phyloP scores from a whole-genome alignment of 495 filamentous ascomycete species.

The Aspergillus cavernicola region DNA sequence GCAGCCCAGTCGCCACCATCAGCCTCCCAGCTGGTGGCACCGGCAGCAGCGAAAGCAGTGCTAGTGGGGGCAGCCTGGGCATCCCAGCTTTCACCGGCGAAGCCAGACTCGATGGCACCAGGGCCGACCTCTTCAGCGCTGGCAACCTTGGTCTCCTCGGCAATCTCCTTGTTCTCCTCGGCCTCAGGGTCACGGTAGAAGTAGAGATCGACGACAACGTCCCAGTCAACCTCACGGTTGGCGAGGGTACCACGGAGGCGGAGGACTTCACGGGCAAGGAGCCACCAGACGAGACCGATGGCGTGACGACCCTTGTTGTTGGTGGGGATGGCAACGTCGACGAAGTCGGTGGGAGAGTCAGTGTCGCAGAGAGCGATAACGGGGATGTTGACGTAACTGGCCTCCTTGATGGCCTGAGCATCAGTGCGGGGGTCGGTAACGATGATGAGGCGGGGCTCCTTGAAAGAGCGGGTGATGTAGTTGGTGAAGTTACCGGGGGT shows the following conservation, averaged over 20 bases:
- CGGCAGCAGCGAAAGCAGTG: slow-evolving; percentile 58
- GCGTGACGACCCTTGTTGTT: slow-evolving; percentile 99
- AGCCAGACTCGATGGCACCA: slow-evolving; percentile 74
- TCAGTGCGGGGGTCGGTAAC: slow-evolving; percentile 99
- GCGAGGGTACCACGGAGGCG: slow-evolving; percentile 94
- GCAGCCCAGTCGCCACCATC: slow-evolving; percentile 71
- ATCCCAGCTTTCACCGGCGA: slow-evolving; percentile 58
- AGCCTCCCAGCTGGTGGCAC: slow-evolving; percentile 73
- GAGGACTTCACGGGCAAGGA: slow-evolving; percentile 98
- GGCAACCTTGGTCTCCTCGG: slow-evolving; percentile 61
- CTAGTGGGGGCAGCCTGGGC: slow-evolving; percentile 57
- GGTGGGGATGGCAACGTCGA: slow-evolving; percentile 98
- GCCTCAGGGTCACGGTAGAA: slow-evolving; percentile 99
- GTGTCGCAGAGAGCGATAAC: slow-evolving; percentile 98
- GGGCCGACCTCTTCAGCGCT: slow-evolving; percentile 81
- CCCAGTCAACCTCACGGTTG: slow-evolving; percentile 92
- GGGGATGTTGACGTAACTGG: slow-evolving; percentile 99
- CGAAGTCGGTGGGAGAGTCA: slow-evolving; percentile 98
- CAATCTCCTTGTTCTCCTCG: slow-evolving; percentile 91
- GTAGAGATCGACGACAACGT: slow-evolving; percentile 99
- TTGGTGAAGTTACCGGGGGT: slow-evolving; percentile 99
- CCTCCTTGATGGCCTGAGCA: slow-evolving; percentile 99
- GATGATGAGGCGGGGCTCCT: slow-evolving; percentile 98
- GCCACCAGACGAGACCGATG: slow-evolving; percentile 98
- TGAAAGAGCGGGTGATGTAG: slow-evolving; percentile 99